Evolutionary conservation across 2,329 filamentous ascomycete species (phyloP), one percentile per base, ranked within the genome.

Genomic region (Colletotrichum nymphaeae): DNA sequence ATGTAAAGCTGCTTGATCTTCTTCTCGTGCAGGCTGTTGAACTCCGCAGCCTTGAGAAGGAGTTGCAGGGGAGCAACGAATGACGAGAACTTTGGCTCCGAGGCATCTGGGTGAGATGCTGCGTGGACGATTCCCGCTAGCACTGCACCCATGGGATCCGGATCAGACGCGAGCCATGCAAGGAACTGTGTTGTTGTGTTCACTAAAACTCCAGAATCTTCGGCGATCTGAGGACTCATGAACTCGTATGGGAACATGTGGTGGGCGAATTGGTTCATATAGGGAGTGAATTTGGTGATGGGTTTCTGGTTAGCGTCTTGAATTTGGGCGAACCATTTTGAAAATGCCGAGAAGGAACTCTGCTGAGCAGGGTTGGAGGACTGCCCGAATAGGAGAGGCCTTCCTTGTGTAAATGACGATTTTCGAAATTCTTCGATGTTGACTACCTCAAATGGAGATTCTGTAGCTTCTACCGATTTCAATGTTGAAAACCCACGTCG

Each of bases 1-100:
- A 98, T 92, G 81, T 98, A 98, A 3, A 98, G 85, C n/a, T 86
- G 83, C 46, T 28, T 67, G 60, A 30, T 14, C 24, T 67, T 75
- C 16, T 67, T 68, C 9, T 69, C 63, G 74, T 78, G 75, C 11
- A 60, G 26, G 12, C 66, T 42, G 70, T 90, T 90, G 80, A 86
- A 90, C 63, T 84, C 79, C n/a, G 85, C 76, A 7, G 86, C 87
- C 60, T 90, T 87, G 19, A 93, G 82, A 59, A 97, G 90, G 42
- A 96, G 86, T 49, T 84, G 85, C 0, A 97, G 83, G 0, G 92
- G 90, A 1, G 90, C 91, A 30, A 89, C 79, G 58, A 93, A 86
- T 63, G 88, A 88, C 32, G 86, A 87, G 78, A 91, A 94, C 35
- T 77, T 81, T 63, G 81, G 75, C 8, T 64, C 65, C 2, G 60